A percentile compares a stretch with the other conserved stretches of the same genome.
These are phyloP conservation scores for Apiotrichum sp. DNA, from an alignment of 1,284 basidiomycete species.

Conservation along the genomic window DNA sequence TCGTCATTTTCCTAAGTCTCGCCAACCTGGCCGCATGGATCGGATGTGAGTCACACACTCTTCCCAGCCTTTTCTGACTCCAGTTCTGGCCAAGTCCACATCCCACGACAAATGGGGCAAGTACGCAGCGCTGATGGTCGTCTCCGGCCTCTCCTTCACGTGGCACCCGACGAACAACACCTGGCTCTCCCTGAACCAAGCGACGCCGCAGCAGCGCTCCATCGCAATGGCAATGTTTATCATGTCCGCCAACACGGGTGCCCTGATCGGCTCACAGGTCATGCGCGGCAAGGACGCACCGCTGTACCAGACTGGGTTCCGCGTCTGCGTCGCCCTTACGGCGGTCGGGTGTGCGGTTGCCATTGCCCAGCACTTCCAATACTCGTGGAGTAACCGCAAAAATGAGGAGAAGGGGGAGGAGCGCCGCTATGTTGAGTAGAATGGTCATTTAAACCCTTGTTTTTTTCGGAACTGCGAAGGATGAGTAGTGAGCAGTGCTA, in stretches of 20 bases:
- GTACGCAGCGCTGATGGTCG: constrained; percentile 21
- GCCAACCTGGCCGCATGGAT: constrained; percentile 22
- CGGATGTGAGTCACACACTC: constrained; percentile 5
- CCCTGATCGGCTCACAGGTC: constrained; percentile 32
- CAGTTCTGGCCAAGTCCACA: constrained; percentile 17
- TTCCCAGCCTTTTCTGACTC: background rate
- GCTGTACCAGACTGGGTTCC: constrained; percentile 29
- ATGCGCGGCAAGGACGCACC: constrained; percentile 34
- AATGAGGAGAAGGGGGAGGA: background rate
- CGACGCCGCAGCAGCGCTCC: constrained; percentile 30
- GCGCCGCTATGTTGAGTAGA: too few species aligned
- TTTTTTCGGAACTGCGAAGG: too few species aligned
- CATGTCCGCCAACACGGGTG: constrained; percentile 36
- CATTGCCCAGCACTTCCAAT: constrained; percentile 30
- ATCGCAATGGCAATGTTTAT: constrained; percentile 39
- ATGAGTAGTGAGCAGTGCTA: too few species aligned
- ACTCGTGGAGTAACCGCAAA: constrained; percentile 23
- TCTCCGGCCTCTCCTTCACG: constrained; percentile 13
- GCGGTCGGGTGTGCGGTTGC: constrained; percentile 16
- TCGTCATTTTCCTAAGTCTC: constrained; percentile 14
- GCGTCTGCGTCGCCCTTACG: constrained; percentile 23
- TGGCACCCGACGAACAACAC: constrained; percentile 30
- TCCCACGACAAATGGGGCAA: constrained; percentile 23
- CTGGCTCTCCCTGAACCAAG: constrained; percentile 33
- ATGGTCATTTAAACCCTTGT: too few species aligned